Conservation (phyloP, 2,329 filamentous ascomycete genomes). For the Cladosporium sp. region DNA sequence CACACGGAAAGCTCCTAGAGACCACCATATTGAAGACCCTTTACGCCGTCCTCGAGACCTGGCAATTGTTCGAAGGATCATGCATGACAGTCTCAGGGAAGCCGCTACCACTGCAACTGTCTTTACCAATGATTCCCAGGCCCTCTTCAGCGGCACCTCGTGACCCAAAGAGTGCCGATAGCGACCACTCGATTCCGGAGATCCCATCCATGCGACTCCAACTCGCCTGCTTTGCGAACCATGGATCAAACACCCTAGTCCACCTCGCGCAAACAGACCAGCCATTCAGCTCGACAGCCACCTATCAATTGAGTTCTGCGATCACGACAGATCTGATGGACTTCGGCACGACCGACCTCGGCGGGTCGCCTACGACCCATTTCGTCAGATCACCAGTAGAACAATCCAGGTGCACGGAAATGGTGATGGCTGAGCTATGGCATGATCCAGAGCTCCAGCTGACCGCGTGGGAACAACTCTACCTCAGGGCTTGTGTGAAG, state of each 20-base stretch:
- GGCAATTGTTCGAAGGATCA: too few species aligned
- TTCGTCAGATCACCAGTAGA: not conserved
- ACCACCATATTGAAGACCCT: too few species aligned
- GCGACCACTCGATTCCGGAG: too few species aligned
- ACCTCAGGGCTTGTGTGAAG: not conserved
- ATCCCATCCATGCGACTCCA: not conserved
- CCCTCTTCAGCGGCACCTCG: not conserved
- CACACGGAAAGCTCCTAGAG: too few species aligned
- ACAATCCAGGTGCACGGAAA: not conserved
- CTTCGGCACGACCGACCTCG: not conserved
- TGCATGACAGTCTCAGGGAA: not conserved
- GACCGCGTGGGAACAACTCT: not conserved
- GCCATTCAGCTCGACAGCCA: not conserved
- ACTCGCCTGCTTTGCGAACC: not conserved
- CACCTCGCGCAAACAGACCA: too few species aligned
- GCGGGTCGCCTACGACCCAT: not conserved
- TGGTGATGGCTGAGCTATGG: not conserved
- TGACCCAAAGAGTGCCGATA: not conserved
- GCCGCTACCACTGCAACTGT: not conserved
- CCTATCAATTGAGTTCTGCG: not conserved
- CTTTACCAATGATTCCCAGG: not conserved
- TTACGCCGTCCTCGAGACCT: too few species aligned
- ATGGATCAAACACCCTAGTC: not conserved
- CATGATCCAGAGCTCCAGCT: not conserved
- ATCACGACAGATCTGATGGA: not conserved